Evolutionary conservation across 2,329 filamentous ascomycete genomes (phyloP).

Genomic region (Sphaerulina vaccinii): DNA sequence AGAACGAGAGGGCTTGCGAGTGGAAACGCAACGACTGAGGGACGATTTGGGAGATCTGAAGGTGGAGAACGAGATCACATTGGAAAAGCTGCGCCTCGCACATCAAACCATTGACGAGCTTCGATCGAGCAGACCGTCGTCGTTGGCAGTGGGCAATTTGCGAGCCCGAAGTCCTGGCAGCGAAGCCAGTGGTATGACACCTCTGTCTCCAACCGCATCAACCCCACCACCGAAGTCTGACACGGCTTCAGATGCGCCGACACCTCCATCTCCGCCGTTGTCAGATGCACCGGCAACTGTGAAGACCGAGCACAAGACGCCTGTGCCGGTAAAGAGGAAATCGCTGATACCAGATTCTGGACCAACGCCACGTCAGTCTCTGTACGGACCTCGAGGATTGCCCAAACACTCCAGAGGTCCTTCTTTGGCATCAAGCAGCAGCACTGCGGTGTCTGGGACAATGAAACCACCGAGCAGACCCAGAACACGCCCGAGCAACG

Average conservation of each 20-base stretch:
- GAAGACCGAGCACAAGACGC: slow-evolving; percentile 42
- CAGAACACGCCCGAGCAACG: slow-evolving; percentile 42
- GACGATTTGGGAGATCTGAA: slow-evolving; percentile 91
- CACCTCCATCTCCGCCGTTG: slow-evolving; percentile 89
- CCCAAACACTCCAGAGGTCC: slow-evolving; percentile 56
- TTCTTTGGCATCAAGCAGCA: slow-evolving; percentile 48
- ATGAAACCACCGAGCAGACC: slow-evolving; percentile 45
- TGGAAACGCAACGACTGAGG: slow-evolving; percentile 83
- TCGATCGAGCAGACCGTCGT: slow-evolving; percentile 52
- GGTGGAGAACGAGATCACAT: slow-evolving; percentile 90
- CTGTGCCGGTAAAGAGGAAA: slow-evolving; percentile 39
- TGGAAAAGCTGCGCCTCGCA: slow-evolving; percentile 83
- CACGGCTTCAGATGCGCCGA: slow-evolving; percentile 65
- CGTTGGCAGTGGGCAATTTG: slow-evolving; percentile 47
- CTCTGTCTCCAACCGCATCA: slow-evolving; percentile 84
- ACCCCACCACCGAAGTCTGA: slow-evolving; percentile 76
- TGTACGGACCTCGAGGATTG: slow-evolving; percentile 43
- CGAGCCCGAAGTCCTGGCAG: slow-evolving; percentile 50
- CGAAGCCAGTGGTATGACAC: slow-evolving; percentile 63
- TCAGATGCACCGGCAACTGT: slow-evolving; percentile 73
- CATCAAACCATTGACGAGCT: slow-evolving; percentile 52
- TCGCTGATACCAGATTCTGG: slow-evolving; percentile 53
- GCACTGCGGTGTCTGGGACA: slow-evolving; percentile 28
- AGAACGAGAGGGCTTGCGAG: slow-evolving; percentile 83
- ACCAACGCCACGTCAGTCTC: slow-evolving; percentile 54